Percentiles rank a stretch among this genome's conserved stretches.
These are phyloP conservation scores for Daldinia decipiens DNA, from an alignment of 495 filamentous ascomycete genomes.

Conservation along the genomic window DNA sequence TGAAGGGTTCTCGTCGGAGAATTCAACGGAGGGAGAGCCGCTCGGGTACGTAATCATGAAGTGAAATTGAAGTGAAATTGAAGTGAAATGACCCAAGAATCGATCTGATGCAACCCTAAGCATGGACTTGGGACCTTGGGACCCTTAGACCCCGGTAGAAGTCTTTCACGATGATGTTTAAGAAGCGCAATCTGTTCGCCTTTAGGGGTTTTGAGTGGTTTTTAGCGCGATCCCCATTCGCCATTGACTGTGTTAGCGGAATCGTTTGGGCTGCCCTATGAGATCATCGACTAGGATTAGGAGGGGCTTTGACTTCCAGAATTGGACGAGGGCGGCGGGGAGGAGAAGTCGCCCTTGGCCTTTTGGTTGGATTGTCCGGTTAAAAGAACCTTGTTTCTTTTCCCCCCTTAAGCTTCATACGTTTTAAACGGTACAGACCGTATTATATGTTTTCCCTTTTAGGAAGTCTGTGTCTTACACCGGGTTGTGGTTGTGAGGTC, in stretches of 20 bases:
- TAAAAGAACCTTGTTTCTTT: constrained; percentile 22
- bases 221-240: constrained; percentile 25
- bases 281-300: constrained; percentile 48
- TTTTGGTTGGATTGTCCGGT: constrained; percentile 46
- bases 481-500: constrained; percentile 3
- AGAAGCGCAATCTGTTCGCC: constrained; percentile 12
- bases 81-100: constrained; percentile 34
- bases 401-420: not conserved
- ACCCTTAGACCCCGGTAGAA: constrained; percentile 20
- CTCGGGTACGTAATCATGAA: constrained; percentile 35
- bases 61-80: constrained; percentile 14
- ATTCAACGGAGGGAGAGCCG: not conserved
- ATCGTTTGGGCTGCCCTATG: constrained; percentile 31
- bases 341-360: not conserved
- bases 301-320: constrained; percentile 48
- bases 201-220: constrained; percentile 23
- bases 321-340: constrained; percentile 12
- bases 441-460: constrained; percentile 36
- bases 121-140: constrained; percentile 2
- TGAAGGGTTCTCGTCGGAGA: constrained; percentile 4
- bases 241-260: constrained; percentile 22
- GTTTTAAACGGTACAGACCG: constrained; percentile 22
- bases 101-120: constrained; percentile 35
- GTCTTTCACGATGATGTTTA: constrained; percentile 22
- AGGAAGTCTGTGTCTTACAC: constrained; percentile 18